Conservation (phyloP, 352 stramenopile genomes). For the Peronosclerospora sorghi region DNA sequence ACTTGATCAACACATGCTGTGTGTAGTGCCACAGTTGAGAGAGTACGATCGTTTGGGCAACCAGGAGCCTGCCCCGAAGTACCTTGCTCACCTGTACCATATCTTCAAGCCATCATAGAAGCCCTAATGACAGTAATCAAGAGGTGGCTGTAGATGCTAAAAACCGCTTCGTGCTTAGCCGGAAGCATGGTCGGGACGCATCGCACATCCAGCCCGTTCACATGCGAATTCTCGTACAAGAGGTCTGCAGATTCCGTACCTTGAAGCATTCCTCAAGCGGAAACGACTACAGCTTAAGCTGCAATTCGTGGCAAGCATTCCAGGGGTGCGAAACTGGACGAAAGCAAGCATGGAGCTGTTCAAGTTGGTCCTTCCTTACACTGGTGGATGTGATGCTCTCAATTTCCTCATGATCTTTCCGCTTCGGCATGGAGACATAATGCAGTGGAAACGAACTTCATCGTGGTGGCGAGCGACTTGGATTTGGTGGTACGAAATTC, state of each 20-base stretch:
- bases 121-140: neutral
- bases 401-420: neutral
- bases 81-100: no score
- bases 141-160: no score
- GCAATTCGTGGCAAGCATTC: no score
- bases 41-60: neutral
- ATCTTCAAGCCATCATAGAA: neutral
- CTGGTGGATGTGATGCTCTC: neutral
- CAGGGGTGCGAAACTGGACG: neutral
- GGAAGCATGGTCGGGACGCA: no score
- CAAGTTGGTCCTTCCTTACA: neutral
- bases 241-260: neutral
- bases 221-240: neutral
- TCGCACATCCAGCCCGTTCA: no score
- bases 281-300: neutral
- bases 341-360: neutral
- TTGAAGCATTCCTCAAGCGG: neutral
- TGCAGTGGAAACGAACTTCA: neutral
- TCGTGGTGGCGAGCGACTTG: neutral
- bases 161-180: no score
- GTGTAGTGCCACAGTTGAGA: neutral
- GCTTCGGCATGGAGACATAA: neutral
- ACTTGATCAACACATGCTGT: no score
- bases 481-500: neutral
- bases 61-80: no score